Conservation (phyloP, 768 basidiomycete species). For the Mrakia gelida region DNA sequence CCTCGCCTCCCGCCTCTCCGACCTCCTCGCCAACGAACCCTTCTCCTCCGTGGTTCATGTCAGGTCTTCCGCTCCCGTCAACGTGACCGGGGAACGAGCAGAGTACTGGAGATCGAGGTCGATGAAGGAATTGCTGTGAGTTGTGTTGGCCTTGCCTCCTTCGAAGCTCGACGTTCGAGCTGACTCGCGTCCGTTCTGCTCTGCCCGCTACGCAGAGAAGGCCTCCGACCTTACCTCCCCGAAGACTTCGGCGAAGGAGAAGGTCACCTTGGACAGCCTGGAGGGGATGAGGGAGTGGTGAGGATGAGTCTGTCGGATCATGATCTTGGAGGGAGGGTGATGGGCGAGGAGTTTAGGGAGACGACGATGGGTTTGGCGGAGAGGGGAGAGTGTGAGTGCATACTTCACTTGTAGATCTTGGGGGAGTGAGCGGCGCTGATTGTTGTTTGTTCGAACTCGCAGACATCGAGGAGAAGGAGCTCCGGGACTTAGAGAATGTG, state of each 20-base stretch:
- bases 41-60: background rate
- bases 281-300: background rate
- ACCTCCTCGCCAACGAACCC: background rate
- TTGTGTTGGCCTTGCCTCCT: too few relatives aligned
- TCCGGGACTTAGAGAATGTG: too few relatives aligned
- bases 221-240: background rate
- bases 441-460: background rate
- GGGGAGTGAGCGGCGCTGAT: background rate
- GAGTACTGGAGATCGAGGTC: background rate
- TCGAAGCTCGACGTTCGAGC: background rate
- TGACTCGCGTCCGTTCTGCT: background rate
- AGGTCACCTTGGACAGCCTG: background rate
- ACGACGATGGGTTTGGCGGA: background rate
- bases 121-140: background rate
- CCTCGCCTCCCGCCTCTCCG: slow-evolving; percentile 30
- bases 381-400: background rate
- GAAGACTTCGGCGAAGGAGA: slow-evolving; percentile 11
- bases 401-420: background rate
- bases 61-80: background rate
- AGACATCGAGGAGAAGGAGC: background rate
- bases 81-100: background rate
- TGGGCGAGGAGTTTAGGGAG: background rate
- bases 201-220: background rate
- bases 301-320: background rate
- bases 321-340: slow-evolving; percentile 7